phyloP scores from a whole-genome alignment of 352 stramenopile species.

The Phytophthora lateralis region DNA sequence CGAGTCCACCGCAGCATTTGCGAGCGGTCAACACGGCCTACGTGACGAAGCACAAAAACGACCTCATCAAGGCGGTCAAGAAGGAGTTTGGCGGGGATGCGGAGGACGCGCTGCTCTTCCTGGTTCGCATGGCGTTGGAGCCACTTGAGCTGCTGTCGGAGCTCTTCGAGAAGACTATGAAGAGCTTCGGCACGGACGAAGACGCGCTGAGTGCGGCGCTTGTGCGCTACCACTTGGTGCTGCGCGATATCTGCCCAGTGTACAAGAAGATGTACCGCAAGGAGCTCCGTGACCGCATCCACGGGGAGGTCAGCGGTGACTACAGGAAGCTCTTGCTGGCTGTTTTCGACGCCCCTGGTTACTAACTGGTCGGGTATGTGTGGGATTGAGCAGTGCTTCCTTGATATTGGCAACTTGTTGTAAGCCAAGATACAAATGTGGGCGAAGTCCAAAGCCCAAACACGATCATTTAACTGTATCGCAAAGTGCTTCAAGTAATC shows the following conservation, averaged over 20 bases:
- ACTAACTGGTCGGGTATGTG: constrained; percentile 10
- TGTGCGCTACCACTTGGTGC: constrained; percentile 82
- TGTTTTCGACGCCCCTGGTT: constrained; percentile 48
- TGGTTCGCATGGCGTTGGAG: constrained; percentile 65
- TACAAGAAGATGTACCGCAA: constrained; percentile 83
- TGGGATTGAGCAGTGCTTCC: no score
- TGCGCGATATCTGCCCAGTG: constrained; percentile 70
- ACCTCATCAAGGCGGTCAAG: constrained; percentile 60
- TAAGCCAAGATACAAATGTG: no score
- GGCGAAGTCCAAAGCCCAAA: no score
- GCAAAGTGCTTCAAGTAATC: no score
- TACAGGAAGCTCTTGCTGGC: constrained; percentile 66
- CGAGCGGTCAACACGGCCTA: constrained; percentile 62
- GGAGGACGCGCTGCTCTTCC: constrained; percentile 60
- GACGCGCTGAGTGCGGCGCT: constrained; percentile 58
- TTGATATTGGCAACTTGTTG: no score
- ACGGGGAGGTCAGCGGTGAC: constrained; percentile 80
- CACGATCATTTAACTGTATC: no score
- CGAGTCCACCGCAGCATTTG: constrained; percentile 61
- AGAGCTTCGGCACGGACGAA: constrained; percentile 79
- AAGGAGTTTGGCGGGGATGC: constrained; percentile 72
- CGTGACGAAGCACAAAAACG: constrained; percentile 68
- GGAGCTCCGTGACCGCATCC: constrained; percentile 81
- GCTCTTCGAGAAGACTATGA: constrained; percentile 79
- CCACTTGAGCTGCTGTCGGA: constrained; percentile 64